These are phyloP conservation scores for Galium porrigens DNA, from an alignment of 305 asterid genomes.

Conservation along the genomic window DNA sequence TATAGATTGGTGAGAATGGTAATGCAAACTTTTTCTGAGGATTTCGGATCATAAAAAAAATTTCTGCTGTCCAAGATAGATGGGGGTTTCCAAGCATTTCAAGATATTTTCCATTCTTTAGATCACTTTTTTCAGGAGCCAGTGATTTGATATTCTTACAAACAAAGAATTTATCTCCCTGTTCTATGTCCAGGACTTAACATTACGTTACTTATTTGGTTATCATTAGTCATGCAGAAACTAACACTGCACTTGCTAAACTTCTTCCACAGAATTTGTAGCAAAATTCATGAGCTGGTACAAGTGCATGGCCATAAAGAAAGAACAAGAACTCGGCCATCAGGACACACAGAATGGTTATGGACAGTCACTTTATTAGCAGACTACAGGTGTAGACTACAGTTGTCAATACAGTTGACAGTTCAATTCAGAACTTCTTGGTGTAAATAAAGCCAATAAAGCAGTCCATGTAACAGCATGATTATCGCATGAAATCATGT, in stretches of 20 bases:
- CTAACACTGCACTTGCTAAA: not conserved
- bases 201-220: not conserved
- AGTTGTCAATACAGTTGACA: constrained; percentile 11
- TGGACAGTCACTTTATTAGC: not conserved
- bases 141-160: not conserved
- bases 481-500: not conserved
- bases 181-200: not conserved
- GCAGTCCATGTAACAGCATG: not conserved
- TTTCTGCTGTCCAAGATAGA: not conserved
- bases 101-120: not conserved
- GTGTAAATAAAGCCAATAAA: constrained; percentile 3
- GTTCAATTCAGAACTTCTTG: not conserved
- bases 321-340: constrained; percentile 11
- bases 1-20: not conserved
- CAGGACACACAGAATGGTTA: not conserved
- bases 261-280: constrained; percentile 26
- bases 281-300: constrained; percentile 45
- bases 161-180: not conserved
- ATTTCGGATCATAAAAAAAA: not conserved
- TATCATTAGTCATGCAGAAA: not conserved
- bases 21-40: not conserved
- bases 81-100: not conserved
- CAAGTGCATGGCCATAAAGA: constrained; percentile 21
- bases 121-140: not conserved
- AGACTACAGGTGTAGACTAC: constrained; percentile 9